Percentiles rank a stretch among this genome's conserved stretches.
Evolutionary conservation across 2,329 filamentous ascomycete species (phyloP).

Genomic region (Zasmidium citrigriseum): DNA sequence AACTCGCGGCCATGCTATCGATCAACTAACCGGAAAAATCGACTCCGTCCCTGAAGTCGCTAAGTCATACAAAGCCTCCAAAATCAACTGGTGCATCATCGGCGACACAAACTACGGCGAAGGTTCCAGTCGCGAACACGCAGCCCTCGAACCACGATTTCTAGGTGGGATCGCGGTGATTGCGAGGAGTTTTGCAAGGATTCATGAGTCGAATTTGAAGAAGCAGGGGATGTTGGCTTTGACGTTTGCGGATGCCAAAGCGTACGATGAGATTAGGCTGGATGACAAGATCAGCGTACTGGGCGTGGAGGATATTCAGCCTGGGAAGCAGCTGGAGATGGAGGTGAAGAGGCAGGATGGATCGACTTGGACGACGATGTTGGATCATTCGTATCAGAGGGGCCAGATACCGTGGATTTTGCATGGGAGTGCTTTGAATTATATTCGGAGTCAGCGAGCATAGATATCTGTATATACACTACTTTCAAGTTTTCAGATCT

Average conservation of each 20-base stretch:
- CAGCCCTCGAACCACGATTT: constrained; percentile 94
- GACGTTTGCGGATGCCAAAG: constrained; percentile 89
- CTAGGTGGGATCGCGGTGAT: constrained; percentile 97
- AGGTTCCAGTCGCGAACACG: constrained; percentile 96
- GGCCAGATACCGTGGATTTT: constrained; percentile 99
- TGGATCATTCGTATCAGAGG: constrained; percentile 97
- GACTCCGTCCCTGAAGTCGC: constrained; percentile 90
- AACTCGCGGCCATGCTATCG: constrained; percentile 95
- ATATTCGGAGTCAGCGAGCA: constrained; percentile 69
- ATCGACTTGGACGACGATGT: constrained; percentile 74
- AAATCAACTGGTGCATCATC: constrained; percentile 93
- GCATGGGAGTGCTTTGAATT: constrained; percentile 96
- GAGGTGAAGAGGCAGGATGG: constrained; percentile 81
- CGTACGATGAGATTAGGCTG: constrained; percentile 96
- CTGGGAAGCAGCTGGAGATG: constrained; percentile 91
- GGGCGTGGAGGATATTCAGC: constrained; percentile 86
- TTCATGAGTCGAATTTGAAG: constrained; percentile 99
- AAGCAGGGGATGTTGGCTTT: constrained; percentile 99
- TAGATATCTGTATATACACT: too few relatives aligned
- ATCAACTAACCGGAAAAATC: constrained; percentile 79
- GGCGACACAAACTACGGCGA: constrained; percentile 99
- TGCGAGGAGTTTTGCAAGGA: constrained; percentile 92
- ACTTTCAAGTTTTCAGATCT: too few relatives aligned
- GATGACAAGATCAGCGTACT: constrained; percentile 90
- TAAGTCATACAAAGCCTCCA: constrained; percentile 97